Base-by-base conservation (phyloP, 805 yeast species). In the Saturnispora saitoi region DNA sequence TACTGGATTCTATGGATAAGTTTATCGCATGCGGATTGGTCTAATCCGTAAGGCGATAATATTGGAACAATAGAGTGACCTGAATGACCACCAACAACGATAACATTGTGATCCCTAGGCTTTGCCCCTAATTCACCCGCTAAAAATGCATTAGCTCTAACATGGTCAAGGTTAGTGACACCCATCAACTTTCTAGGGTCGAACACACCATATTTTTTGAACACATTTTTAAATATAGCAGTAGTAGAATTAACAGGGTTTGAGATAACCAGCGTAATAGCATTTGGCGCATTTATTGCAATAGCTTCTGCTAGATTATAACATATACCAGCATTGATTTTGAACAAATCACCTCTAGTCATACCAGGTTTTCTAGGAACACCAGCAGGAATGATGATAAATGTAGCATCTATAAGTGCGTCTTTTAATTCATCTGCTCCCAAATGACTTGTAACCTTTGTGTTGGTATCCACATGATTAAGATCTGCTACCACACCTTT, bases 161-260 rank as follows among this genome's bases (percentile, higher is more conserved):
- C 93, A 47, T 83, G 73, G 69, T 89, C 97, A 56, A 89, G 74
- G 42, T 88, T 84, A 53, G 96, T 89, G 58, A 90, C 91, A 64
- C 97, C 97, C 58, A 89, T 81, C 54, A 89, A 72, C 59, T 77
- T 79, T 58, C 72, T 70, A 48, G 95, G 84, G 66, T 88, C 77
- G 64, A 76, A 84, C 42, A 77, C 81, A 50, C 81, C 81, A 61
- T 73, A 69, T 64, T 77, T 73, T 71, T 80, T 78, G 61, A 89
- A 76, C 32, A 85, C 80, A 69, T 86, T 88, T 48, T 85, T 86
- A 46, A 88, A 87, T 57, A 89, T 82, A 45, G 96, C 95, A 26
- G 89, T 95, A 9, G 95, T 84, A 22, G 95, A 86, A 74, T 89
- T 89, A 58, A 89, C 95, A 4, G 97, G 97, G 75, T 89, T 89